Conservation (phyloP, 768 basidiomycete genomes). For the Mrakia gelida region DNA sequence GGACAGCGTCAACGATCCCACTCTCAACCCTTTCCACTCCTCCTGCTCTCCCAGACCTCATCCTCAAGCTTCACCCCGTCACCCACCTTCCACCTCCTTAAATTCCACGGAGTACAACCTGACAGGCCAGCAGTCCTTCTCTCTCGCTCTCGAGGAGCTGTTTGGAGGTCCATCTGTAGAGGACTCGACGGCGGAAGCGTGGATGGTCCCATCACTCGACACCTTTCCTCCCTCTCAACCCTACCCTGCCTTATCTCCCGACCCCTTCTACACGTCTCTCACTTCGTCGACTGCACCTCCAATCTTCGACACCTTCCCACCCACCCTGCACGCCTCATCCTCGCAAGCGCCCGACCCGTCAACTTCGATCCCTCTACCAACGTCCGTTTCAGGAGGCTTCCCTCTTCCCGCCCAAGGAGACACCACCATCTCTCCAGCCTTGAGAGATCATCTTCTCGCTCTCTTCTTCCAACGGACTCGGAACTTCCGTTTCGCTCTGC, state of each 20-base stretch:
- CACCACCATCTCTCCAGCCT: neutral
- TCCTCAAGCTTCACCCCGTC: too few relatives aligned
- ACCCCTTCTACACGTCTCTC: too few relatives aligned
- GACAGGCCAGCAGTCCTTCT: neutral
- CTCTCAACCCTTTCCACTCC: too few relatives aligned
- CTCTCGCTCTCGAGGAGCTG: neutral
- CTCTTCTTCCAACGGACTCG: neutral
- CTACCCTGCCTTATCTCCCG: too few relatives aligned
- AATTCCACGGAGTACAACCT: neutral
- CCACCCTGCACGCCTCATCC: too few relatives aligned
- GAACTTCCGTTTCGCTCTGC: neutral
- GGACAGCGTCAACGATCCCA: too few relatives aligned
- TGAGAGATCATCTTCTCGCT: neutral
- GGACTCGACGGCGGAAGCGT: neutral
- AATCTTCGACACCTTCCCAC: too few relatives aligned
- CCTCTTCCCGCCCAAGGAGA: neutral
- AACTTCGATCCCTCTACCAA: too few relatives aligned
- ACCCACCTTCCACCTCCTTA: neutral
- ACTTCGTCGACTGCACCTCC: too few relatives aligned
- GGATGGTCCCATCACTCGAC: neutral
- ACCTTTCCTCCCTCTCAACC: neutral
- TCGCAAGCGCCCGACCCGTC: too few relatives aligned
- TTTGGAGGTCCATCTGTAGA: neutral
- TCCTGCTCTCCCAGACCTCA: too few relatives aligned
- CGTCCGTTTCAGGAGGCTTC: neutral